Evolutionary conservation across 352 stramenopile species (phyloP).

Genomic region (Pythium coloratum): DNA sequence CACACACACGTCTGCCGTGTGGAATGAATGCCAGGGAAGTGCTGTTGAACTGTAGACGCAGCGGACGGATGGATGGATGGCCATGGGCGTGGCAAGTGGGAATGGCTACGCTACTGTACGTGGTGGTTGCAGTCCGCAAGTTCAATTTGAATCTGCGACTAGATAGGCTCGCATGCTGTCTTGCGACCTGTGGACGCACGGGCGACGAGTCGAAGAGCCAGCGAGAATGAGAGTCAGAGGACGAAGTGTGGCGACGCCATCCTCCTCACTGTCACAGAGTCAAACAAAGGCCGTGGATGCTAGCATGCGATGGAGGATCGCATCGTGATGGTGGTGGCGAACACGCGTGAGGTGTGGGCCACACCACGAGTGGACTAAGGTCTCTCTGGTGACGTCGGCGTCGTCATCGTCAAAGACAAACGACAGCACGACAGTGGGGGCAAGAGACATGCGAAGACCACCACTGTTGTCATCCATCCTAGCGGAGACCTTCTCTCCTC

Average conservation of each 20-base stretch:
- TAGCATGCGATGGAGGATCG: too few species aligned
- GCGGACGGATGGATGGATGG: neutral
- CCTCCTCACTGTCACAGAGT: neutral
- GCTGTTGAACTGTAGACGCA: neutral
- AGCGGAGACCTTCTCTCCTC: neutral
- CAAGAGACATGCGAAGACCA: conserved; percentile 5
- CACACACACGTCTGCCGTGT: neutral
- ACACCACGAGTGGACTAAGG: neutral
- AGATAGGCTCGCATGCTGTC: too few species aligned
- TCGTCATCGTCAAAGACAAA: conserved; percentile 5
- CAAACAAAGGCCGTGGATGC: neutral
- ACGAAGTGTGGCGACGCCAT: neutral
- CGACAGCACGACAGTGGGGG: conserved; percentile 1
- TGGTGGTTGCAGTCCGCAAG: neutral
- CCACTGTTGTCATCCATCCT: conserved; percentile 5
- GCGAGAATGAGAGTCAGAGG: neutral
- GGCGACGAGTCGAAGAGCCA: neutral
- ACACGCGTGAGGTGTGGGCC: neutral
- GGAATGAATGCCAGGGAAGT: neutral
- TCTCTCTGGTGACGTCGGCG: conserved; percentile 12
- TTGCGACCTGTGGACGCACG: neutral
- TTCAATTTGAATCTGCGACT: neutral
- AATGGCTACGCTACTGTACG: neutral
- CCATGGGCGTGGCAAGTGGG: neutral
- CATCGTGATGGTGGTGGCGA: neutral